Conservation (phyloP, 2,329 filamentous ascomycete species). For the Ascosphaera acerosa region DNA sequence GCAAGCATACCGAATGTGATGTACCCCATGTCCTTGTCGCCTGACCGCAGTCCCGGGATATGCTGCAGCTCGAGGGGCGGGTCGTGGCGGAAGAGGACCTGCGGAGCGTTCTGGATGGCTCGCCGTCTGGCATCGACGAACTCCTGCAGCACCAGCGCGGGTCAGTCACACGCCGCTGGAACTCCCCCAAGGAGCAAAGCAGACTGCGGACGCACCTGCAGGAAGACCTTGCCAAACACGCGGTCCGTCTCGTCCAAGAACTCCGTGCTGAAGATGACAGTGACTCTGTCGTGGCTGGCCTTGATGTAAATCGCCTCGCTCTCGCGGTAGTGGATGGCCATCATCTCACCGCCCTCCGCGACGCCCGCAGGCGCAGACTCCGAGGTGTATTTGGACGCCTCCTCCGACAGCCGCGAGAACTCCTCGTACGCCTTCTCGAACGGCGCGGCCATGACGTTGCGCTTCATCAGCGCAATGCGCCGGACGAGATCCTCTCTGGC, state of each 20-base stretch:
- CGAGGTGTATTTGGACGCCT: slow-evolving; percentile 74
- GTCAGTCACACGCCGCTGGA: not conserved
- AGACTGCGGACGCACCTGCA: slow-evolving; percentile 29
- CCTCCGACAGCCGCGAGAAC: slow-evolving; percentile 62
- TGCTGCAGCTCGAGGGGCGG: slow-evolving; percentile 76
- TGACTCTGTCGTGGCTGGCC: slow-evolving; percentile 88
- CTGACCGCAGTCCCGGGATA: slow-evolving; percentile 54
- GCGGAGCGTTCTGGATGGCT: slow-evolving; percentile 88
- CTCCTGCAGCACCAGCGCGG: slow-evolving; percentile 25
- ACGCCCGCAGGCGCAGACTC: slow-evolving; percentile 86
- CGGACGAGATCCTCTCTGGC: slow-evolving; percentile 64
- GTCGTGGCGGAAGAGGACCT: slow-evolving; percentile 89
- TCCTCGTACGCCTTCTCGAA: slow-evolving; percentile 95
- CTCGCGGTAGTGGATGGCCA: slow-evolving; percentile 93
- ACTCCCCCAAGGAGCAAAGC: slow-evolving; percentile 1
- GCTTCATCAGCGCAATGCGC: slow-evolving; percentile 77
- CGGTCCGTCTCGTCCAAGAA: slow-evolving; percentile 96
- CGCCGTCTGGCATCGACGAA: slow-evolving; percentile 89
- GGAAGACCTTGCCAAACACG: slow-evolving; percentile 93
- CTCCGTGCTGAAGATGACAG: slow-evolving; percentile 94
- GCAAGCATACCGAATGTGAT: slow-evolving; percentile 66
- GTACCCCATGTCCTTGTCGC: slow-evolving; percentile 76
- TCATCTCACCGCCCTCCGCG: slow-evolving; percentile 69
- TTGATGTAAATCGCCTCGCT: slow-evolving; percentile 99
- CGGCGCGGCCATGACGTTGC: slow-evolving; percentile 94